Evolutionary conservation across 2,329 filamentous ascomycete genomes (phyloP).

Genomic region (Apiospora aurea): DNA sequence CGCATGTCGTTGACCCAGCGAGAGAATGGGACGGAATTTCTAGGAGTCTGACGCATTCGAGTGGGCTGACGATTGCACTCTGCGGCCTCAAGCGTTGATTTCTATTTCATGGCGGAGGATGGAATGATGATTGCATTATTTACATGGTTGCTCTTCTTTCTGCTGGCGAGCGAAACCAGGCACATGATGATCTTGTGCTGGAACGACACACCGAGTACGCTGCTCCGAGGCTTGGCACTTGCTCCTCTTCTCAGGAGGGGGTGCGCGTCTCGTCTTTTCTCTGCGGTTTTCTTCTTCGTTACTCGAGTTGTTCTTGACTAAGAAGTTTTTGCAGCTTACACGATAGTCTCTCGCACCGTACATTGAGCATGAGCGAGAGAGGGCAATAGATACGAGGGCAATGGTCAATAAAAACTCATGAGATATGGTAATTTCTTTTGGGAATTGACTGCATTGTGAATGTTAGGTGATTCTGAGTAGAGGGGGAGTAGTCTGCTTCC

Average conservation of each 20-base stretch:
- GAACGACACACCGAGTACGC: not conserved
- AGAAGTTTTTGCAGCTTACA: not conserved
- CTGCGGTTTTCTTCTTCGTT: slow-evolving; percentile 2
- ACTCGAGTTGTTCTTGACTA: slow-evolving; percentile 3
- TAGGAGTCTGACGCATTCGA: not conserved
- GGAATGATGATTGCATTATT: not conserved
- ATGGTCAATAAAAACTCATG: not conserved
- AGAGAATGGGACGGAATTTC: not conserved
- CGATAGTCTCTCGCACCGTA: not conserved
- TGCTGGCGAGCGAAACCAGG: not conserved
- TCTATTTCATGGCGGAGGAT: not conserved
- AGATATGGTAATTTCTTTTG: not conserved
- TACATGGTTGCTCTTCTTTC: not conserved
- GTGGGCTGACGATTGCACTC: not conserved
- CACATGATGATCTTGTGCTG: not conserved
- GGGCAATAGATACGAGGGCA: not conserved
- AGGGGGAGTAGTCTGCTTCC: not conserved
- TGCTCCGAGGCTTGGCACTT: not conserved
- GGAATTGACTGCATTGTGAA: not conserved
- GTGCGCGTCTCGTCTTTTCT: not conserved
- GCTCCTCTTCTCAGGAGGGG: not conserved
- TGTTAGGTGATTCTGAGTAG: not conserved
- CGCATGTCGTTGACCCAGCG: not conserved
- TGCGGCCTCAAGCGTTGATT: slow-evolving; percentile 8
- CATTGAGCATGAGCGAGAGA: not conserved